Percentiles rank a stretch among this genome's conserved stretches.
Evolutionary conservation across 2,329 filamentous ascomycete genomes (phyloP).

Genomic region (Colletotrichum coccodes): DNA sequence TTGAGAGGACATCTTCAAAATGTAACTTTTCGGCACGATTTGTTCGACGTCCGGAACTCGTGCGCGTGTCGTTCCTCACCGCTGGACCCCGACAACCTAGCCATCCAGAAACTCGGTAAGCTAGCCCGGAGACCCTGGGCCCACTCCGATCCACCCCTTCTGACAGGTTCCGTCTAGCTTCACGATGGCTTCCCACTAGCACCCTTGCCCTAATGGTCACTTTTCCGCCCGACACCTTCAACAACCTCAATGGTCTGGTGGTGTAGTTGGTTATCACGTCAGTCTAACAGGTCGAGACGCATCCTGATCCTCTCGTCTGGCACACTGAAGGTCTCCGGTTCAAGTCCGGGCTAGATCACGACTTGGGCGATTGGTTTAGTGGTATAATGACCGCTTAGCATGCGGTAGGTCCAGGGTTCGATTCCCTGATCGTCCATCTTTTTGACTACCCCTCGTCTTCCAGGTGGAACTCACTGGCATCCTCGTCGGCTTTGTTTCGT

Average conservation of each 20-base stretch:
- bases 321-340: conserved; percentile 31
- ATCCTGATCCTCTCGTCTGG: neutral
- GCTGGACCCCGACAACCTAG: neutral
- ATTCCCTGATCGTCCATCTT: conserved; percentile 7
- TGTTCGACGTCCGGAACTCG: neutral
- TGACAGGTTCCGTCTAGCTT: neutral
- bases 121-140: neutral
- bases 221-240: rapidly evolving
- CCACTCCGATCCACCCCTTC: neutral
- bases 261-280: conserved; percentile 59
- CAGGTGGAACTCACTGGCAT: neutral
- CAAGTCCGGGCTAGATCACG: conserved; percentile 30
- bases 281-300: conserved; percentile 48
- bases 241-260: conserved; percentile 32
- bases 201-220: neutral
- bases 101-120: neutral
- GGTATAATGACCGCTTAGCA: conserved; percentile 24
- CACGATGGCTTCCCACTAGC: neutral
- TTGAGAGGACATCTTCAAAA: neutral
- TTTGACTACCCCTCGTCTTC: neutral
- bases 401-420: conserved; percentile 23
- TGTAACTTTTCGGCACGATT: neutral
- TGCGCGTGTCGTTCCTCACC: neutral
- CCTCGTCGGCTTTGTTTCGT: neutral
- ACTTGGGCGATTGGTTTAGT: conserved; percentile 5